Percentiles rank a stretch among this genome's conserved stretches.
phyloP scores from a whole-genome alignment of 768 basidiomycete species.

The Tylopilus subfusipes region DNA sequence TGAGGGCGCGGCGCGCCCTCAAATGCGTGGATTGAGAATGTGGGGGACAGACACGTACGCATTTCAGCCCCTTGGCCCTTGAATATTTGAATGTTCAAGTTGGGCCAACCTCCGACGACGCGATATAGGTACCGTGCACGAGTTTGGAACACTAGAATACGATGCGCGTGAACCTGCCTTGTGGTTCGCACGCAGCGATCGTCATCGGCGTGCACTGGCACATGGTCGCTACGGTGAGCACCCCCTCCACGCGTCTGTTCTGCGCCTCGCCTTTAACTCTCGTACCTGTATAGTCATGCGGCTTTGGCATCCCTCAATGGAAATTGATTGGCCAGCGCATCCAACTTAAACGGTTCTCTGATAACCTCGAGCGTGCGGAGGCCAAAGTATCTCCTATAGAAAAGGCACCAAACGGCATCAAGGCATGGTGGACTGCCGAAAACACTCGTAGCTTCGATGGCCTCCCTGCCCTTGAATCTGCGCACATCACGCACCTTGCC shows the following conservation, averaged over 20 bases:
- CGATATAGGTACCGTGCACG: slow-evolving; percentile 50
- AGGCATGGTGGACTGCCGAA: slow-evolving; percentile 49
- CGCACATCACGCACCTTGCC: slow-evolving; percentile 17
- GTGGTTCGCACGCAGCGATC: slow-evolving; percentile 61
- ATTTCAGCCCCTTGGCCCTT: background rate
- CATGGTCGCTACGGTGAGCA: slow-evolving; percentile 49
- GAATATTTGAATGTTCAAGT: background rate
- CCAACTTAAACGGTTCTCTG: slow-evolving; percentile 45
- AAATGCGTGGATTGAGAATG: no score
- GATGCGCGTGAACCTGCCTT: no score
- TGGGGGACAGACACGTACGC: slow-evolving; percentile 50
- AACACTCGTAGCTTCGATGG: slow-evolving; percentile 57
- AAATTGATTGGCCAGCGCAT: slow-evolving; percentile 54
- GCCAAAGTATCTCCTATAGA: slow-evolving; percentile 16
- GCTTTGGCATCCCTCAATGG: slow-evolving; percentile 61
- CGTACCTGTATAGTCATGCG: slow-evolving; percentile 53
- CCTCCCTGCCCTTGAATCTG: slow-evolving; percentile 44
- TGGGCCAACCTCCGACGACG: background rate
- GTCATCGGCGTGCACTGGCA: slow-evolving; percentile 58
- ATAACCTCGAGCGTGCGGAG: slow-evolving; percentile 43
- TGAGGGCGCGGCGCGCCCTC: slow-evolving; percentile 54
- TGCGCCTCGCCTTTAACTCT: background rate
- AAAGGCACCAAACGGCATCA: slow-evolving; percentile 43
- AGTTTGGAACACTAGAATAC: slow-evolving; percentile 63
- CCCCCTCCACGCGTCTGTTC: background rate